Percentiles rank a stretch among this genome's conserved stretches.
Conservation (phyloP, 192 early-diverging fungal species). For the Coemansia sp. region DNA sequence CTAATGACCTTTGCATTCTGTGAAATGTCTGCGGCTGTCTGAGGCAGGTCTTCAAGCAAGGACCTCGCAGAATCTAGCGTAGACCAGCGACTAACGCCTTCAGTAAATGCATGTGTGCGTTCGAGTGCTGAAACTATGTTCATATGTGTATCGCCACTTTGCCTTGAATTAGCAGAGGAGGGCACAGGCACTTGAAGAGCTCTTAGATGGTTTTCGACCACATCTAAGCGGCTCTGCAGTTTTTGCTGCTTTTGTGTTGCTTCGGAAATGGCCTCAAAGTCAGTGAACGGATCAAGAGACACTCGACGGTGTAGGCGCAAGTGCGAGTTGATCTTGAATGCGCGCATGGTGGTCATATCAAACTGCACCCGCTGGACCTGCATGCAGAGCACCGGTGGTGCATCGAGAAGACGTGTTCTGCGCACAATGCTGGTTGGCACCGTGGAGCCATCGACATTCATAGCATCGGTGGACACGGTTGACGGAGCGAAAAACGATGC, state of each 20-base stretch:
- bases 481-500: conserved; percentile 37
- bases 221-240: conserved; percentile 3
- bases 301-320: conserved; percentile 58
- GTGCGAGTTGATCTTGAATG: conserved; percentile 70
- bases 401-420: conserved; percentile 24
- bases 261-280: conserved; percentile 5
- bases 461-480: conserved; percentile 2
- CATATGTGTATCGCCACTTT: background rate
- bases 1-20: conserved; percentile 2
- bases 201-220: conserved; percentile 2
- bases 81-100: conserved; percentile 28
- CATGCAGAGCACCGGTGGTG: conserved; percentile 69
- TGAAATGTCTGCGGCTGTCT: background rate
- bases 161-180: background rate
- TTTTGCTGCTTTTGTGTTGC: background rate
- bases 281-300: conserved; percentile 59
- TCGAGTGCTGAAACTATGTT: conserved; percentile 32
- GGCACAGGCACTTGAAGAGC: conserved; percentile 17
- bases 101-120: conserved; percentile 20
- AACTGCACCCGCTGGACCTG: conserved; percentile 70
- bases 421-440: too few relatives aligned
- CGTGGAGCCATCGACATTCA: conserved; percentile 14
- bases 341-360: conserved; percentile 50
- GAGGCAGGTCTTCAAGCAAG: conserved; percentile 20
- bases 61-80: conserved; percentile 2